Conservation (phyloP, 176 grass and related monocot genomes). For the Eleusine coracana region DNA sequence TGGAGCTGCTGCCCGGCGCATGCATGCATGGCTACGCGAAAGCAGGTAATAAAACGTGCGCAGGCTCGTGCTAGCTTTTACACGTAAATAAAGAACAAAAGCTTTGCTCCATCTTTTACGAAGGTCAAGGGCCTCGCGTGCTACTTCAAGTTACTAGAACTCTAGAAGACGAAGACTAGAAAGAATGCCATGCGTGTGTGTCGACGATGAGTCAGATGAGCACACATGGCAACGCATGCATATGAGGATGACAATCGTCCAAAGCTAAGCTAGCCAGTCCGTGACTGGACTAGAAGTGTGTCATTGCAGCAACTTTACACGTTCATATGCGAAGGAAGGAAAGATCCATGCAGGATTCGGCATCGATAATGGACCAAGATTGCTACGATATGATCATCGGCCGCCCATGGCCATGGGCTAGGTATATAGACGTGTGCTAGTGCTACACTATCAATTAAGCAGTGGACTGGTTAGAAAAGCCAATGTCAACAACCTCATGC, state of each 20-base stretch:
- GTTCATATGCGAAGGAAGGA: background rate
- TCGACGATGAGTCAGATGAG: background rate
- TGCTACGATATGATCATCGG: background rate
- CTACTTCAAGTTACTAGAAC: constrained; percentile 33
- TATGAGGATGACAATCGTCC: background rate
- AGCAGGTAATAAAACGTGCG: constrained; percentile 28
- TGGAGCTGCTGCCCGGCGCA: background rate
- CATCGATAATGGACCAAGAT: background rate
- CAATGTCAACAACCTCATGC: too few relatives aligned
- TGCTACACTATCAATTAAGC: too few relatives aligned
- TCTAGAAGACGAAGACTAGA: background rate
- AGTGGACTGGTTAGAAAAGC: too few relatives aligned
- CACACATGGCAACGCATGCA: background rate
- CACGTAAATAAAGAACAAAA: background rate
- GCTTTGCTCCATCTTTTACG: background rate
- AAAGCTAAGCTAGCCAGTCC: background rate
- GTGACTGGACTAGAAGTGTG: background rate
- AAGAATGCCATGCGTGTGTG: background rate
- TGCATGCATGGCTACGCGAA: constrained; percentile 3
- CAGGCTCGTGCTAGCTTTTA: background rate
- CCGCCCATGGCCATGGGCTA: background rate
- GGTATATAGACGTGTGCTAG: too few relatives aligned
- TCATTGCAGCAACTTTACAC: background rate
- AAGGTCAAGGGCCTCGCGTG: background rate
- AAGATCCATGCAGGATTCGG: background rate